These are phyloP conservation scores for Colletotrichum tofieldiae DNA, from an alignment of 2,329 filamentous ascomycete genomes.

Conservation along the genomic window DNA sequence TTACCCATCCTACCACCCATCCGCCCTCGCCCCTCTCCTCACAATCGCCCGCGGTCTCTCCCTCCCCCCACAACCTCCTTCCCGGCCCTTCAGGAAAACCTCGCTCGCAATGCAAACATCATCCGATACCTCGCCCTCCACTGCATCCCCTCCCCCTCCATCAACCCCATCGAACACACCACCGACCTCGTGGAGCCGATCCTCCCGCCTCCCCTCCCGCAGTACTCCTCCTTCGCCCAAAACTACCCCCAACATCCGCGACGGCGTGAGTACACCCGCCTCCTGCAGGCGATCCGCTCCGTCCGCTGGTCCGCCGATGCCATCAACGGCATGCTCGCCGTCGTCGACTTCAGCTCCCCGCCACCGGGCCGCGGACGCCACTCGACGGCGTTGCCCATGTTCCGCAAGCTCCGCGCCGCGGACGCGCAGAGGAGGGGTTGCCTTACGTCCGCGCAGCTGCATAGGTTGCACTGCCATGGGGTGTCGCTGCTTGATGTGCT, in stretches of 20 bases:
- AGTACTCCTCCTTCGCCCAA: background rate
- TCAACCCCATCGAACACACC: conserved; percentile 13
- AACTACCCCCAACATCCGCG: background rate
- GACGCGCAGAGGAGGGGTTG: conserved; percentile 13
- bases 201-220: background rate
- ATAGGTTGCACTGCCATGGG: conserved; percentile 9
- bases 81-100: conserved; percentile 34
- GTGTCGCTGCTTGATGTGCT: conserved; percentile 28
- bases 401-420: conserved; percentile 29
- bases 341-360: conserved; percentile 18
- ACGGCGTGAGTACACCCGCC: conserved; percentile 13
- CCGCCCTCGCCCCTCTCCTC: conserved; percentile 8
- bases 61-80: conserved; percentile 30
- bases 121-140: conserved; percentile 45
- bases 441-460: conserved; percentile 21
- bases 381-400: conserved; percentile 20
- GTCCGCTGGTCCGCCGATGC: conserved; percentile 26
- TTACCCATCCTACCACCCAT: conserved; percentile 17
- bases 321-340: conserved; percentile 30
- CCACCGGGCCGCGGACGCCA: background rate
- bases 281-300: conserved; percentile 33
- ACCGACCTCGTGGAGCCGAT: conserved; percentile 24
- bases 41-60: conserved; percentile 40
- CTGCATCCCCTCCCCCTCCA: conserved; percentile 22
- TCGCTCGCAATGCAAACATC: conserved; percentile 45